These are phyloP conservation scores for Suillus clintonianus DNA, from an alignment of 768 basidiomycete genomes.

Conservation along the genomic window DNA sequence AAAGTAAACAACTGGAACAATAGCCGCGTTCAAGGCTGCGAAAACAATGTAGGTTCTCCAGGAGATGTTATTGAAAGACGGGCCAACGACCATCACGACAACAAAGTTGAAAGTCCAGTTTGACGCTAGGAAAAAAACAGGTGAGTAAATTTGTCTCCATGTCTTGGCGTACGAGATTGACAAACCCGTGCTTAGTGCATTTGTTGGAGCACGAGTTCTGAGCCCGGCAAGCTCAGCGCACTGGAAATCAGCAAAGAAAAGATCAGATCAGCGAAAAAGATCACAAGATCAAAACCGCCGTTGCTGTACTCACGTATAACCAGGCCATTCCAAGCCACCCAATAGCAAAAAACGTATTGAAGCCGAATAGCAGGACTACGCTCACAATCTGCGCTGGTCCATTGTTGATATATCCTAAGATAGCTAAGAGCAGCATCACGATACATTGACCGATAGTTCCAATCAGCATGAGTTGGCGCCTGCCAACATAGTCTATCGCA, in stretches of 20 bases:
- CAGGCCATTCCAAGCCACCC: conserved; percentile 42
- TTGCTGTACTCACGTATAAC: conserved; percentile 23
- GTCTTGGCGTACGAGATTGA: not conserved
- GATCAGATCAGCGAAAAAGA: not conserved
- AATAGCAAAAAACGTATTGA: conserved; percentile 38
- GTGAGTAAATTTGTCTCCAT: not conserved
- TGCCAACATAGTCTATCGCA: conserved; percentile 50
- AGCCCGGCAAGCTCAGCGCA: conserved; percentile 33
- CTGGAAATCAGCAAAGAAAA: conserved; percentile 4
- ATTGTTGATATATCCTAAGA: conserved; percentile 22
- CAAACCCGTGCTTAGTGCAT: conserved; percentile 28
- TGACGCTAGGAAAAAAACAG: conserved; percentile 4
- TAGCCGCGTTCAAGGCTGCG: conserved; percentile 6
- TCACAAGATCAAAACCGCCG: not conserved
- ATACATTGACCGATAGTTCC: conserved; percentile 40
- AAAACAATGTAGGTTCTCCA: conserved; percentile 12
- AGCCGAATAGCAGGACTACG: conserved; percentile 32
- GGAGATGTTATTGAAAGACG: conserved; percentile 11
- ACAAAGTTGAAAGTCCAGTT: conserved; percentile 16
- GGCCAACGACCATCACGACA: conserved; percentile 12
- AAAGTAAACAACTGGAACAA: conserved; percentile 10
- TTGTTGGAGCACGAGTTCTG: conserved; percentile 29
- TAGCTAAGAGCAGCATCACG: conserved; percentile 32
- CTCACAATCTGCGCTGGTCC: conserved; percentile 23
- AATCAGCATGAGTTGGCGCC: conserved; percentile 46